phyloP scores from a whole-genome alignment of 441 rosid genomes.

The Metrosideros polymorpha region DNA sequence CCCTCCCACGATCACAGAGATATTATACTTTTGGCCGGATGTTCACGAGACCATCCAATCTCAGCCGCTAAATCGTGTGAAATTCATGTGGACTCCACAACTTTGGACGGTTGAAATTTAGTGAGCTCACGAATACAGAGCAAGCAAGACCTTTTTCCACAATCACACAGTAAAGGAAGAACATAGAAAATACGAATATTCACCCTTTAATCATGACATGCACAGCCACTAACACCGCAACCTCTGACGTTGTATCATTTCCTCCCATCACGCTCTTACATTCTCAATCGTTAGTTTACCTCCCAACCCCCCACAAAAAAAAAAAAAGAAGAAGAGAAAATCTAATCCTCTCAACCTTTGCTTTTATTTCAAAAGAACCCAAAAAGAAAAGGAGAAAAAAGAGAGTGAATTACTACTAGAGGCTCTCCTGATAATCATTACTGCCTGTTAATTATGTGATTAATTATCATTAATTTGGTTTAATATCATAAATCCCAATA shows the following conservation, averaged over 20 bases:
- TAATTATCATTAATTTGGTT: too few relatives aligned
- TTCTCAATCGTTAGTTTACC: conserved; percentile 4
- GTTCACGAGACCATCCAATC: background rate
- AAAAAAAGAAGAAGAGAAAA: background rate
- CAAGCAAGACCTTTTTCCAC: background rate
- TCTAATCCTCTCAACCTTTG: background rate
- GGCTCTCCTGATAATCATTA: background rate
- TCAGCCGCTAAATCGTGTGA: background rate
- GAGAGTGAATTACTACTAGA: background rate
- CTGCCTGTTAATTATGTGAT: background rate
- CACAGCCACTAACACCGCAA: conserved; percentile 22
- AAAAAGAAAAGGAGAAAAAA: background rate
- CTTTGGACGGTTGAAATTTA: background rate
- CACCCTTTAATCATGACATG: conserved; percentile 36
- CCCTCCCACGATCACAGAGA: background rate
- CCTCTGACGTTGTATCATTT: conserved; percentile 3
- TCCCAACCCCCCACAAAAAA: background rate
- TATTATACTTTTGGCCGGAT: background rate
- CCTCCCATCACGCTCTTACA: conserved; percentile 13
- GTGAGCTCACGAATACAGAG: background rate
- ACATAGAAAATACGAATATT: background rate
- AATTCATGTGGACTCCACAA: background rate
- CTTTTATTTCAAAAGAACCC: background rate
- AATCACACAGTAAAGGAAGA: background rate
- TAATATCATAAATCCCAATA: too few relatives aligned